Percentiles rank a stretch among this genome's conserved stretches.
Evolutionary conservation across 495 filamentous ascomycete genomes (phyloP).

Genomic region (Podospora conica): DNA sequence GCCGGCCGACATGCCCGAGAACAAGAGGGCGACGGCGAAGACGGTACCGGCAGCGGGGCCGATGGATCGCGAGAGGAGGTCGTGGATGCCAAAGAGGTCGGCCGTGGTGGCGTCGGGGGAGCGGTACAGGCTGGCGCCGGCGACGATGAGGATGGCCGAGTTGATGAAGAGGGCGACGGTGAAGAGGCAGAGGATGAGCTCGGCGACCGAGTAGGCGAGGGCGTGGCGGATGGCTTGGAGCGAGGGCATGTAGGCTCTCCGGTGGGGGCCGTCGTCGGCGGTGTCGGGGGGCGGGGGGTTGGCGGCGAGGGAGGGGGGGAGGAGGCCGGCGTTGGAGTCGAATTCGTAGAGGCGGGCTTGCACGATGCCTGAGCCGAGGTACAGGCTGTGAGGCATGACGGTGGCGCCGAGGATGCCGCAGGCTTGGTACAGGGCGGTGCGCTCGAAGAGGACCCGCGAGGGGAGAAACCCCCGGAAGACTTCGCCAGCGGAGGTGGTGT

Average conservation of each 20-base stretch:
- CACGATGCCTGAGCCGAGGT: constrained; percentile 79
- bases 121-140: constrained; percentile 67
- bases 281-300: constrained; percentile 19
- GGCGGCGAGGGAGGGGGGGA: constrained; percentile 28
- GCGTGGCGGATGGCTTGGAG: constrained; percentile 70
- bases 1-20: constrained; percentile 48
- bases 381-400: constrained; percentile 89
- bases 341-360: constrained; percentile 75
- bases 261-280: constrained; percentile 28
- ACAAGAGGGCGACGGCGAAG: constrained; percentile 49
- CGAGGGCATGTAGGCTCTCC: constrained; percentile 66
- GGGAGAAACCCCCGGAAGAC: constrained; percentile 81
- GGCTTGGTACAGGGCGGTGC: constrained; percentile 68
- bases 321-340: constrained; percentile 56
- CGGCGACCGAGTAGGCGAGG: constrained; percentile 73
- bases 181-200: constrained; percentile 68
- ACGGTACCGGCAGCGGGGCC: constrained; percentile 60
- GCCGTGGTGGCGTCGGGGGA: constrained; percentile 44
- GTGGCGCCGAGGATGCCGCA: constrained; percentile 94
- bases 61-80: constrained; percentile 60
- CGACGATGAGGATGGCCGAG: constrained; percentile 80
- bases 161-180: constrained; percentile 93
- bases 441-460: constrained; percentile 61
- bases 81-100: constrained; percentile 77
- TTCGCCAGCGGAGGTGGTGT: constrained; percentile 60